Evolutionary conservation across 768 basidiomycete genomes (phyloP).

Genomic region (Amanita rimosa): DNA sequence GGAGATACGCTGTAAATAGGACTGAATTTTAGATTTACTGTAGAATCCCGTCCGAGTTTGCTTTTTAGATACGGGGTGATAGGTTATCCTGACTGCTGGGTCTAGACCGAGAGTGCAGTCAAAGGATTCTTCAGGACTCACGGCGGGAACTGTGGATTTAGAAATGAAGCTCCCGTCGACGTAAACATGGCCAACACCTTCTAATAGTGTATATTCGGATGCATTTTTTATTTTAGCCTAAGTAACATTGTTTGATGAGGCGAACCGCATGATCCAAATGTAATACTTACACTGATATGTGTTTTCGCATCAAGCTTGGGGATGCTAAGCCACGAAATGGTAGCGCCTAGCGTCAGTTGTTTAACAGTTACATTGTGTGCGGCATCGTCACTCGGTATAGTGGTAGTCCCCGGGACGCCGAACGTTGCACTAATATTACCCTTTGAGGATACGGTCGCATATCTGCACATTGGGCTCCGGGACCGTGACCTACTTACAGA

Average conservation of each 20-base stretch:
- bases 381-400: constrained; percentile 19
- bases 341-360: constrained; percentile 18
- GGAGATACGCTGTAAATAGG: constrained; percentile 24
- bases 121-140: constrained; percentile 28
- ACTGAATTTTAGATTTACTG: constrained; percentile 17
- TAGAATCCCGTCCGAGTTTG: constrained; percentile 22
- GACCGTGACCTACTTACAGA: too few relatives aligned
- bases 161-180: constrained; percentile 32
- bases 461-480: too few relatives aligned
- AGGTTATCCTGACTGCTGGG: constrained; percentile 25
- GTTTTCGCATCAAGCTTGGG: constrained; percentile 23
- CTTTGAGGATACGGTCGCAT: constrained; percentile 13
- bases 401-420: constrained; percentile 19
- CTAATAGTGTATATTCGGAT: constrained; percentile 25
- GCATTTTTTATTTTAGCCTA: constrained; percentile 28
- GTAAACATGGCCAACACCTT: constrained; percentile 24
- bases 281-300: constrained; percentile 18
- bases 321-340: constrained; percentile 24
- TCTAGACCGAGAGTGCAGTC: constrained; percentile 29
- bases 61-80: constrained; percentile 24
- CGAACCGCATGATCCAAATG: background rate
- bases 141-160: constrained; percentile 18
- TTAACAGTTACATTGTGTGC: constrained; percentile 23
- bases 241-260: background rate
- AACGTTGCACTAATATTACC: constrained; percentile 23